Percentiles rank a stretch among this genome's conserved stretches.
Conservation (phyloP, 257 asterid species). For the Echium plantagineum region DNA sequence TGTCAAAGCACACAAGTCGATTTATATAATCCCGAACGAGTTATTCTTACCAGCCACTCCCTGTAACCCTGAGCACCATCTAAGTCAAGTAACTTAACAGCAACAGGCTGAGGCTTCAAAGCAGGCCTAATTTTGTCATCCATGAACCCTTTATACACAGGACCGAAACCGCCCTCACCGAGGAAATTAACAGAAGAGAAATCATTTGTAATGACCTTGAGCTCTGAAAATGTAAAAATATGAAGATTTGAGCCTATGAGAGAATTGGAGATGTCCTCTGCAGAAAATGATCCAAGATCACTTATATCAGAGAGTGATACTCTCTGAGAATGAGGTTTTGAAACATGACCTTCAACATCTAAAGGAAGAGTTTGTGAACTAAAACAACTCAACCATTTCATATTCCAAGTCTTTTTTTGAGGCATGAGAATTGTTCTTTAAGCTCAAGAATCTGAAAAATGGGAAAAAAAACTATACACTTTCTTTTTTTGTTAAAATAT, state of each 20-base stretch:
- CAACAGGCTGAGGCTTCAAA: slow-evolving; percentile 66
- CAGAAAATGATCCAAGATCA: slow-evolving; percentile 39
- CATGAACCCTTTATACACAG: slow-evolving; percentile 74
- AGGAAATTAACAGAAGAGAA: slow-evolving; percentile 47
- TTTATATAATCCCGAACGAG: too few species aligned
- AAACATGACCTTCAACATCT: slow-evolving; percentile 11
- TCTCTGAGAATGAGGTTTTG: slow-evolving; percentile 25
- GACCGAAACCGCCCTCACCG: slow-evolving; percentile 92
- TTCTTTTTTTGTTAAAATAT: too few species aligned
- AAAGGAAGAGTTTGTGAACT: slow-evolving; percentile 6
- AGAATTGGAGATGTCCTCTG: slow-evolving; percentile 46
- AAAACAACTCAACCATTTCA: slow-evolving; percentile 21
- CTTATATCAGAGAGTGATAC: slow-evolving; percentile 52
- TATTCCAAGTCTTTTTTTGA: slow-evolving; percentile 13
- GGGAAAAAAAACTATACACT: background rate
- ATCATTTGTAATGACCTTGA: slow-evolving; percentile 34
- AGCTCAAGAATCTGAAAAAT: background rate
- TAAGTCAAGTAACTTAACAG: slow-evolving; percentile 62
- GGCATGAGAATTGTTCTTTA: slow-evolving; percentile 9
- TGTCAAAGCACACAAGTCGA: too few species aligned
- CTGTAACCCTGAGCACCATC: slow-evolving; percentile 68
- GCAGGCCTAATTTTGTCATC: slow-evolving; percentile 55
- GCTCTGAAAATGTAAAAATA: slow-evolving; percentile 44
- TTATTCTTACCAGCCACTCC: slow-evolving; percentile 63
- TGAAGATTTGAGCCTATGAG: slow-evolving; percentile 55